phyloP scores from a whole-genome alignment of 2,329 filamentous ascomycete species.

The Magnaporthiopsis poae region DNA sequence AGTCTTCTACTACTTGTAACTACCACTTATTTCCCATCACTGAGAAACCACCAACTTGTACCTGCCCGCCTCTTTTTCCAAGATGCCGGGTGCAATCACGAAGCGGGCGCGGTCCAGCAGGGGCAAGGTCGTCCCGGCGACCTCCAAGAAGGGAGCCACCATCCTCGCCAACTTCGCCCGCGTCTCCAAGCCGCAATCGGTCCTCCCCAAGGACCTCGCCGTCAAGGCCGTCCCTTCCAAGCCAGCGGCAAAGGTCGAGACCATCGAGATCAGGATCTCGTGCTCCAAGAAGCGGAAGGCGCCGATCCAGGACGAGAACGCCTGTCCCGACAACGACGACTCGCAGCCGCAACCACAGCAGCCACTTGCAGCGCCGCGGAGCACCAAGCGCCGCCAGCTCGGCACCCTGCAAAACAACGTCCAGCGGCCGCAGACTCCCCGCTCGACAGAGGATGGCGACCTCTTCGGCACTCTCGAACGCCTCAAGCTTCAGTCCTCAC shows the following conservation, averaged over 20 bases:
- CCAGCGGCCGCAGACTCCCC: conserved; percentile 17
- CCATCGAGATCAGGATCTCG: conserved; percentile 19
- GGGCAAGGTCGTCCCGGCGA: conserved; percentile 10
- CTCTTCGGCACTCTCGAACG: conserved; percentile 23
- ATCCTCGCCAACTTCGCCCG: conserved; percentile 17
- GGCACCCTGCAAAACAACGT: conserved; percentile 7
- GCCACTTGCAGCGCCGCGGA: neutral
- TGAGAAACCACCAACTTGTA: neutral
- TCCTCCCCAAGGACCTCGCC: conserved; percentile 16
- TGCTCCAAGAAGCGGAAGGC: conserved; percentile 30
- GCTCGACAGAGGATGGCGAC: conserved; percentile 13
- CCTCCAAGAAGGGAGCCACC: conserved; percentile 5
- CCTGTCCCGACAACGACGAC: conserved; percentile 8
- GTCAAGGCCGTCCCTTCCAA: conserved; percentile 27
- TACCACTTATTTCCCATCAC: too few species aligned
- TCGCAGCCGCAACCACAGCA: neutral
- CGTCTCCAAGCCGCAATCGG: conserved; percentile 15
- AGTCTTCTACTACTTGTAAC: neutral
- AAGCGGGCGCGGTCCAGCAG: conserved; percentile 11
- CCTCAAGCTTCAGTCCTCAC: conserved; percentile 29
- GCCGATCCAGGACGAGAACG: conserved; percentile 17
- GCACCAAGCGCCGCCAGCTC: conserved; percentile 15
- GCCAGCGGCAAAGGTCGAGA: conserved; percentile 16
- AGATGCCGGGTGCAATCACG: conserved; percentile 9
- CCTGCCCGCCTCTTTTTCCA: neutral